A percentile compares a stretch with the other conserved stretches of the same genome.
phyloP scores from a whole-genome alignment of 495 filamentous ascomycete genomes.

The Tetracladium setigerum region DNA sequence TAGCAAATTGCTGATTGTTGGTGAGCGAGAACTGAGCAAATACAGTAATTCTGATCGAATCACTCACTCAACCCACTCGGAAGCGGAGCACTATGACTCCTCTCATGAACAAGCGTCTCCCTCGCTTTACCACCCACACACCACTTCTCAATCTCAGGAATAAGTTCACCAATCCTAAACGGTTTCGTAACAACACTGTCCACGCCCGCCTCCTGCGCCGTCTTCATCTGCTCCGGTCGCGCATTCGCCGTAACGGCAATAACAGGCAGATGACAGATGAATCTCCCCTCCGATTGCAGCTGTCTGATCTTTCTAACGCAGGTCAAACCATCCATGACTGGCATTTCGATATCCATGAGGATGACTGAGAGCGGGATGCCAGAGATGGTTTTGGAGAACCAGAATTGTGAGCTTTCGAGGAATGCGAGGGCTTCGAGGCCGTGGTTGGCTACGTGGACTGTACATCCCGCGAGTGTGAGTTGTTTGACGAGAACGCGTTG shows the following conservation, averaged over 20 bases:
- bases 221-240: slow-evolving; percentile 35
- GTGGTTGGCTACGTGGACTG: slow-evolving; percentile 62
- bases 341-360: slow-evolving; percentile 85
- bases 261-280: slow-evolving; percentile 54
- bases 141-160: slow-evolving; percentile 38
- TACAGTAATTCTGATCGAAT: no score
- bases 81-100: no score
- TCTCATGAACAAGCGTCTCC: no score
- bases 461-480: slow-evolving; percentile 53
- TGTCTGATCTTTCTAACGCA: slow-evolving; percentile 62
- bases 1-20: no score
- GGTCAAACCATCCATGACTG: slow-evolving; percentile 75
- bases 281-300: slow-evolving; percentile 44
- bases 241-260: slow-evolving; percentile 71
- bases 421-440: slow-evolving; percentile 65
- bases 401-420: slow-evolving; percentile 38
- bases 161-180: slow-evolving; percentile 43
- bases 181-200: slow-evolving; percentile 50
- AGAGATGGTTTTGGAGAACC: slow-evolving; percentile 25
- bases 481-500: slow-evolving; percentile 60
- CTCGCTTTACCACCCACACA: neutral
- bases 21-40: no score
- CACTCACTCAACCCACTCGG: no score
- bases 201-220: slow-evolving; percentile 43
- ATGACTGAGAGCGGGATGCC: slow-evolving; percentile 52